Evolutionary conservation across 345 rosid genomes (phyloP).

Genomic region (Populus davidiana): DNA sequence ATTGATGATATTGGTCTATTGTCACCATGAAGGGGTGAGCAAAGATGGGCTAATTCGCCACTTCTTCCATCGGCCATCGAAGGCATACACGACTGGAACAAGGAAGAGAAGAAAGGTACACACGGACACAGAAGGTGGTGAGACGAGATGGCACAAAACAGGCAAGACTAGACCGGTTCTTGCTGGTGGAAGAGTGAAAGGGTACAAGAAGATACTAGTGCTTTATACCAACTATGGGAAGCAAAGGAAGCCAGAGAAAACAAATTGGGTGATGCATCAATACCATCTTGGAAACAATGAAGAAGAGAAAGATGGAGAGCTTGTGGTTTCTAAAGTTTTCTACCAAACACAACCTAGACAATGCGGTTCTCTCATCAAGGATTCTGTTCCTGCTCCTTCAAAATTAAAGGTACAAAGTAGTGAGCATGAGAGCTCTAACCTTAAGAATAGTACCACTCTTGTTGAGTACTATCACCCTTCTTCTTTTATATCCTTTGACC

Average conservation of each 20-base stretch:
- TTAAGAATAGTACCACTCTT: conserved; percentile 24
- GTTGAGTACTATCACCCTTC: conserved; percentile 58
- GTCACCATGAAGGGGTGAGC: conserved; percentile 54
- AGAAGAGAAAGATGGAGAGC: conserved; percentile 94
- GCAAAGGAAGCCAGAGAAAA: conserved; percentile 89
- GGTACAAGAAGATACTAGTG: conserved; percentile 89
- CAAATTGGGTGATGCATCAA: conserved; percentile 98
- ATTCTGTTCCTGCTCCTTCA: conserved; percentile 28
- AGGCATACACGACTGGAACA: conserved; percentile 96
- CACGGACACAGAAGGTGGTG: conserved; percentile 71
- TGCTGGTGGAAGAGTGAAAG: conserved; percentile 53
- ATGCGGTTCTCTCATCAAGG: conserved; percentile 49
- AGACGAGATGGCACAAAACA: conserved; percentile 98
- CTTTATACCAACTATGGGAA: conserved; percentile 97
- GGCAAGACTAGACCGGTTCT: conserved; percentile 90
- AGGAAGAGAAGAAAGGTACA: conserved; percentile 89
- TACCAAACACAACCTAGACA: conserved; percentile 98
- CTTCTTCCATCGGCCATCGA: conserved; percentile 98
- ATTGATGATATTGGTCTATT: not conserved
- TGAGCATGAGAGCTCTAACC: conserved; percentile 29
- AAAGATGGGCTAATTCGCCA: conserved; percentile 90
- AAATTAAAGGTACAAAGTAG: conserved; percentile 37
- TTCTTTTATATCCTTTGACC: conserved; percentile 65
- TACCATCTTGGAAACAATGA: conserved; percentile 87
- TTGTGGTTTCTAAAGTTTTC: conserved; percentile 89